phyloP scores from a whole-genome alignment of 176 grass and related monocot species.

The Luzula sylvatica region DNA sequence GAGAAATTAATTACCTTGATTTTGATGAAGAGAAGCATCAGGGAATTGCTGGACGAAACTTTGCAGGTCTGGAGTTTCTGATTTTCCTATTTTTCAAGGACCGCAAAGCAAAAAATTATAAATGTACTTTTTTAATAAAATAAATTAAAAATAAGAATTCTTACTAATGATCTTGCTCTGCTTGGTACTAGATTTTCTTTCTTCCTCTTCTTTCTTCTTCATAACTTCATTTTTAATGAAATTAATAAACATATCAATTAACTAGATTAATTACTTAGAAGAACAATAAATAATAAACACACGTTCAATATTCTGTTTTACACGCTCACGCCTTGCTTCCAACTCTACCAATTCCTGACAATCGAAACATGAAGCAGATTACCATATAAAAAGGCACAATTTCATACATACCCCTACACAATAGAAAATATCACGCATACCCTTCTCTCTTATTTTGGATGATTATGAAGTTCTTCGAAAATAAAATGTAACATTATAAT shows the following conservation, averaged over 20 bases:
- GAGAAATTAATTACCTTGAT: constrained; percentile 10
- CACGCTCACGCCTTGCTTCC: constrained; percentile 53
- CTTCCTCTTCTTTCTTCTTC: constrained; percentile 44
- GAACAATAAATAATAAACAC: constrained; percentile 3
- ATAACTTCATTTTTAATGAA: constrained; percentile 23
- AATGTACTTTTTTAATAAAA: not conserved
- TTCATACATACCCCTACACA: too few relatives aligned
- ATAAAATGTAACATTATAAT: too few relatives aligned
- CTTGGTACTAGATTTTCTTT: constrained; percentile 25
- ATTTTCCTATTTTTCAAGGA: constrained; percentile 19
- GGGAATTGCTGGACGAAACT: constrained; percentile 46
- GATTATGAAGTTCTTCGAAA: not conserved
- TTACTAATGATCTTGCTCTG: constrained; percentile 31
- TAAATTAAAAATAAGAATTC: not conserved
- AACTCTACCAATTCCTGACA: constrained; percentile 69
- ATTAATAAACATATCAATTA: not conserved
- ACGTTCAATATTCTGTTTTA: constrained; percentile 80
- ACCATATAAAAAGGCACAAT: constrained; percentile 7
- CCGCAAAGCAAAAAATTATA: not conserved
- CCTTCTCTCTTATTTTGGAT: not conserved
- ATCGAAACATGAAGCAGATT: not conserved
- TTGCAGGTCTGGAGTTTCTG: constrained; percentile 24
- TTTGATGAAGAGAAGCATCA: constrained; percentile 13
- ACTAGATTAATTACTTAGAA: not conserved
- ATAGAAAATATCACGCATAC: too few relatives aligned